These are phyloP conservation scores for Baudoinia panamericana DNA, from an alignment of 495 filamentous ascomycete genomes.

Conservation along the genomic window DNA sequence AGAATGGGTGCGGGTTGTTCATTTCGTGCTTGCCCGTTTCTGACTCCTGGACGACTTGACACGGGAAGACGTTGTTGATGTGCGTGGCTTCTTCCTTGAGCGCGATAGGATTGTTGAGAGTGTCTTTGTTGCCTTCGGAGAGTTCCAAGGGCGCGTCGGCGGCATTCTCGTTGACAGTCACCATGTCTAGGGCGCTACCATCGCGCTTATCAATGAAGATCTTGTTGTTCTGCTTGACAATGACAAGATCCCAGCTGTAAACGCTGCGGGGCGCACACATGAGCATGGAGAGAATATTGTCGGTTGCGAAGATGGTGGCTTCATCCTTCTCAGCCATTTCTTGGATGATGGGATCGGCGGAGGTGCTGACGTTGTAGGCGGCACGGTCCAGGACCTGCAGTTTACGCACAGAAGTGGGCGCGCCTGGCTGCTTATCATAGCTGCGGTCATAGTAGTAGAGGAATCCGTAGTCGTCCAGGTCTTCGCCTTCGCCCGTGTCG, in stretches of 20 bases:
- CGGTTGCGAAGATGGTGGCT: slow-evolving; percentile 91
- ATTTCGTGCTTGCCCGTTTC: slow-evolving; percentile 65
- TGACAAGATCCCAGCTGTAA: slow-evolving; percentile 96
- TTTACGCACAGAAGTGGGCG: slow-evolving; percentile 69
- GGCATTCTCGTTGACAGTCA: slow-evolving; percentile 98
- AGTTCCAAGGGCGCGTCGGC: slow-evolving; percentile 84
- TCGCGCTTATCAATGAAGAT: slow-evolving; percentile 98
- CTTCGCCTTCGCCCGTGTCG: slow-evolving; percentile 86
- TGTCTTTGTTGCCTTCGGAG: slow-evolving; percentile 83
- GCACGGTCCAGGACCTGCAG: slow-evolving; percentile 80
- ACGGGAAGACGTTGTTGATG: slow-evolving; percentile 98
- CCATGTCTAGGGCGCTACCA: slow-evolving; percentile 82
- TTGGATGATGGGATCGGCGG: slow-evolving; percentile 90
- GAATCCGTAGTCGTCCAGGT: slow-evolving; percentile 90
- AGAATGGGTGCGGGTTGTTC: slow-evolving; percentile 88
- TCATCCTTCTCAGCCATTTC: slow-evolving; percentile 93
- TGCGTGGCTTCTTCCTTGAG: slow-evolving; percentile 93
- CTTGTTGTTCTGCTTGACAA: slow-evolving; percentile 80
- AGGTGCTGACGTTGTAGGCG: slow-evolving; percentile 94
- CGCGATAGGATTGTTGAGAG: slow-evolving; percentile 79
- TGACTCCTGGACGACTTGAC: slow-evolving; percentile 80
- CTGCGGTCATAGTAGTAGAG: slow-evolving; percentile 91
- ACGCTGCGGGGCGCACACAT: slow-evolving; percentile 95
- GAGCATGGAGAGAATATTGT: slow-evolving; percentile 94
- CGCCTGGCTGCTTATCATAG: slow-evolving; percentile 79